Percentiles rank a stretch among this genome's conserved stretches.
These are phyloP conservation scores for Dichotomocladium elegans DNA, from an alignment of 371 early-diverging fungal genomes.

Conservation along the genomic window DNA sequence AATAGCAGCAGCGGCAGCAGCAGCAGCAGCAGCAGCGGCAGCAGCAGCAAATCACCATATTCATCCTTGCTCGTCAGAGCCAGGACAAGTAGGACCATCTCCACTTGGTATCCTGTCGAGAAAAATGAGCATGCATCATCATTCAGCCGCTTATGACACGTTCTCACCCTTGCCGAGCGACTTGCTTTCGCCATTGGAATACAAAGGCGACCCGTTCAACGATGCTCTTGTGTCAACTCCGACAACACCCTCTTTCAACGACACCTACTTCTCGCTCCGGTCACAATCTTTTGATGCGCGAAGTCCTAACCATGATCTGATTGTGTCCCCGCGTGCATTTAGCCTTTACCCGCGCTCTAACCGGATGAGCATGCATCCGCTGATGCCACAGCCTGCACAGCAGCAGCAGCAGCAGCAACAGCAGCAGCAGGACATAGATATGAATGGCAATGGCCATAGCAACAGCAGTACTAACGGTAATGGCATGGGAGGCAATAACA, in stretches of 20 bases:
- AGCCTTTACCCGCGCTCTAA: slow-evolving; percentile 13
- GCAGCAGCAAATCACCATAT: no score
- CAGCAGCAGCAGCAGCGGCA: slow-evolving; percentile 1
- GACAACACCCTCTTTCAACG: slow-evolving; percentile 23
- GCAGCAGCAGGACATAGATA: no score
- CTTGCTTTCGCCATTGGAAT: slow-evolving; percentile 57
- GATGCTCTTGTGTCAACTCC: slow-evolving; percentile 32
- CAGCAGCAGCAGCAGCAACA: slow-evolving; percentile 1
- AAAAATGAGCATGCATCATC: slow-evolving; percentile 19
- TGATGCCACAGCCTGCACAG: not conserved
- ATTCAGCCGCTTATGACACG: slow-evolving; percentile 16
- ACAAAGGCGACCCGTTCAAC: slow-evolving; percentile 49
- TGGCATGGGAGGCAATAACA: slow-evolving; percentile 25
- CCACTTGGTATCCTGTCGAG: slow-evolving; percentile 17
- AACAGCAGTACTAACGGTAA: not conserved
- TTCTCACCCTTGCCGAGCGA: slow-evolving; percentile 62
- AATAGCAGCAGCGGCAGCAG: slow-evolving; percentile 1
- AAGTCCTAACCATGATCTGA: slow-evolving; percentile 7
- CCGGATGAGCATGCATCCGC: not conserved
- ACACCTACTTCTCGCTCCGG: slow-evolving; percentile 24
- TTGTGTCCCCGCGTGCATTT: slow-evolving; percentile 22
- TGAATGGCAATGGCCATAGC: not conserved
- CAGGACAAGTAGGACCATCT: slow-evolving; percentile 11
- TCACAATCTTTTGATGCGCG: slow-evolving; percentile 34
- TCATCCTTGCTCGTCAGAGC: no score